phyloP scores from a whole-genome alignment of 2,329 filamentous ascomycete genomes.

The Atkinsonella texensis region DNA sequence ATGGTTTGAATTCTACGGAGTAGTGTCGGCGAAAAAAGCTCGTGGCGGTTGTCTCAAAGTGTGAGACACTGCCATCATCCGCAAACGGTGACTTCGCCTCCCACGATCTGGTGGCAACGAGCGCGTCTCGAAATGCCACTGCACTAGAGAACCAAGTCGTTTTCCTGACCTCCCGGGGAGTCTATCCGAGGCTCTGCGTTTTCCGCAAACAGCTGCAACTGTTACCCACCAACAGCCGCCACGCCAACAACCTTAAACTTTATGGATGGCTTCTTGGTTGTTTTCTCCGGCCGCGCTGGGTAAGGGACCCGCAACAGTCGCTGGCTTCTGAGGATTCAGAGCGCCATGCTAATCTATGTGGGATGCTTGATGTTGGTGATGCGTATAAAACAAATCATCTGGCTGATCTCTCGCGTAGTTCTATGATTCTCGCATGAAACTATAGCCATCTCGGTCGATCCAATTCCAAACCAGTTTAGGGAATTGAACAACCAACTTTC shows the following conservation, averaged over 20 bases:
- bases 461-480: too few relatives aligned
- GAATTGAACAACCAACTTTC: too few relatives aligned
- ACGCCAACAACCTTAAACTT: neutral
- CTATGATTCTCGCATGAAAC: too few relatives aligned
- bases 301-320: neutral
- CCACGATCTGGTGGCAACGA: neutral
- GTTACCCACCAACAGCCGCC: neutral
- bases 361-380: neutral
- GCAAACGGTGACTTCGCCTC: neutral
- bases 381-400: neutral
- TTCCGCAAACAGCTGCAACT: neutral
- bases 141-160: too few relatives aligned
- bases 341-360: neutral
- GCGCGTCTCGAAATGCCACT: neutral
- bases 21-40: neutral
- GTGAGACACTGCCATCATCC: neutral
- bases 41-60: neutral
- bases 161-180: neutral
- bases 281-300: neutral
- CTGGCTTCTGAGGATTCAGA: neutral
- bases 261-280: neutral
- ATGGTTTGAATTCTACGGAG: too few relatives aligned
- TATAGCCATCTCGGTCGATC: too few relatives aligned
- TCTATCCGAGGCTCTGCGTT: neutral
- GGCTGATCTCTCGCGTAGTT: neutral